These are phyloP conservation scores for Jamesozyma spencerorum DNA, from an alignment of 805 yeast genomes.

Conservation along the genomic window DNA sequence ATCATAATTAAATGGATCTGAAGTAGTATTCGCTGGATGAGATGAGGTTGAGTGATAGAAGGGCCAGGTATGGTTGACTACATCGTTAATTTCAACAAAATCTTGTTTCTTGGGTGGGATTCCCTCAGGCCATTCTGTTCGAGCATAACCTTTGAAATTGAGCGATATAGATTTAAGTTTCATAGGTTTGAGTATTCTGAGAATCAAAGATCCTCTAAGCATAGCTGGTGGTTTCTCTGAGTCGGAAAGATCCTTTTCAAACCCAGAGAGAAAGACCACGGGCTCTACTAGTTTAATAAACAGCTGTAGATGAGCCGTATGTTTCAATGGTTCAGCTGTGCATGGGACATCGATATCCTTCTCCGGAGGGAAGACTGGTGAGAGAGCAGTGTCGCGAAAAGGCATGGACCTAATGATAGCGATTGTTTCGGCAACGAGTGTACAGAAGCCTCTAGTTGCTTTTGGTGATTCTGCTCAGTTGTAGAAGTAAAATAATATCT, in stretches of 20 bases:
- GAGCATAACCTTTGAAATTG: slow-evolving; percentile 54
- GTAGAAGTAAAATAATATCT: too few relatives aligned
- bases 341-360: slow-evolving; percentile 38
- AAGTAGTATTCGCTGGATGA: background rate
- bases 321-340: slow-evolving; percentile 42
- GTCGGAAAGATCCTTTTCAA: slow-evolving; percentile 49
- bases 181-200: slow-evolving; percentile 62
- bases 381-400: slow-evolving; percentile 20
- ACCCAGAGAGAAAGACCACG: slow-evolving; percentile 73
- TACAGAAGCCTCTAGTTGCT: too few relatives aligned
- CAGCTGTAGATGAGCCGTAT: slow-evolving; percentile 57
- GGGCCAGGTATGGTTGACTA: slow-evolving; percentile 85
- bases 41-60: slow-evolving; percentile 40
- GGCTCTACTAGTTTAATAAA: slow-evolving; percentile 74
- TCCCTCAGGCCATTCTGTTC: slow-evolving; percentile 97
- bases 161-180: slow-evolving; percentile 58
- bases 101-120: slow-evolving; percentile 80
- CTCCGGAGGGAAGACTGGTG: slow-evolving; percentile 45
- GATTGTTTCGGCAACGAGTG: background rate
- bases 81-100: slow-evolving; percentile 52
- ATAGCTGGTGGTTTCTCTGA: slow-evolving; percentile 64
- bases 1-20: slow-evolving; percentile 1
- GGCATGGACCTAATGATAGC: slow-evolving; percentile 2
- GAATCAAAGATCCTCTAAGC: slow-evolving; percentile 67
- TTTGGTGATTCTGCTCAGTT: too few relatives aligned